Evolutionary conservation across 148 eudicot genomes (phyloP), one percentile per base, ranked within the genome.

Genomic region (Arctostaphylos glauca): DNA sequence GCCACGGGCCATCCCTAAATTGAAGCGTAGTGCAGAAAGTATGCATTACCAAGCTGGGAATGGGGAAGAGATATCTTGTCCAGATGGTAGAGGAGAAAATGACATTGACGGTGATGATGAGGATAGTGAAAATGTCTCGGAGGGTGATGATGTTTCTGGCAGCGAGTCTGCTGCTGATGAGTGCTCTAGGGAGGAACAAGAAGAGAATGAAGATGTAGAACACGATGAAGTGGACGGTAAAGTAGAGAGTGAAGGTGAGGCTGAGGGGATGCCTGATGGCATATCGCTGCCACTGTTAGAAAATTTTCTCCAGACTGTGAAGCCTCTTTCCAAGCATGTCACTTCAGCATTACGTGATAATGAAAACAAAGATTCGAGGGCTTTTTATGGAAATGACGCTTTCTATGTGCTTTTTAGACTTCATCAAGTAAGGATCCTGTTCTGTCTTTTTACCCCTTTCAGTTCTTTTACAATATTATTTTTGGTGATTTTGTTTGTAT

Each of bases 191-290:
- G 99, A 94, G 84, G 86, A 84, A 60, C 89, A 90, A 71, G 98
- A 95, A 85, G 94, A 90, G 66, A 93, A 90, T 82, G 95, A 89
- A 76, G 97, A 90, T 83, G 92, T 80, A 64, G 93, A 91, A 74
- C 92, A 81, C 74, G 93, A 92, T 67, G 97, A 92, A 74, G 80
- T 86, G 86, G 93, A 95, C 80, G 91, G 87, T 82, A 96, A 96
- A 88, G 94, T 89, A 41, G 97, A 94, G 86, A 92, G 97, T 89
- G 99, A 94, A 87, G 98, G 93, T 84, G 99, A 94, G 88, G 92
- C 84, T 23, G 91, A 90, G 54, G 90, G 89, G 44, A 72, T 82
- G 74, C 90, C 89, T 77, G 98, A 92, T 86, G 90, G 89, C 54
- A 84, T 80, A 44, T 81, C 87, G 10, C 84, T 89, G 78, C 87